These are phyloP conservation scores for Coemansia sp. DNA, from an alignment of 192 early-diverging fungal genomes.

Conservation along the genomic window DNA sequence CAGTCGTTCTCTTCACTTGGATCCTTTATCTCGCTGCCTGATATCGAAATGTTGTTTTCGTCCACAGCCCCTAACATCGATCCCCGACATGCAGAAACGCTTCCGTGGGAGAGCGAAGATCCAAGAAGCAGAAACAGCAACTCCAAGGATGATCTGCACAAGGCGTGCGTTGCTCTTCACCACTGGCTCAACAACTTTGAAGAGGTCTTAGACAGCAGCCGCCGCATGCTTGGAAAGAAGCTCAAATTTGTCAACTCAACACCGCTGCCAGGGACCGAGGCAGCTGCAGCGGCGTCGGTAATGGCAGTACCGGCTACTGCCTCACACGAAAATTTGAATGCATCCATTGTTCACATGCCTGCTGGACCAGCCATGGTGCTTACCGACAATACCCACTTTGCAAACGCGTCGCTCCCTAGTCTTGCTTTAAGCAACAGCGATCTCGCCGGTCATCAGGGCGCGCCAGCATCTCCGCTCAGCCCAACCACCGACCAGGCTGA, in stretches of 20 bases:
- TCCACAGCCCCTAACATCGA: conserved; percentile 15
- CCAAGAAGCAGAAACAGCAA: conserved; percentile 12
- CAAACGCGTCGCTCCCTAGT: conserved; percentile 41
- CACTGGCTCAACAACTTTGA: conserved; percentile 55
- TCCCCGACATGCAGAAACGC: conserved; percentile 30
- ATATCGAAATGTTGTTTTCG: conserved; percentile 26
- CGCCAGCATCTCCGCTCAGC: conserved; percentile 43
- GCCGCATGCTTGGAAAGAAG: conserved; percentile 47
- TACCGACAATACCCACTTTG: neutral
- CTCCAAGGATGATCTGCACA: conserved; percentile 46
- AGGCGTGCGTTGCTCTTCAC: conserved; percentile 51
- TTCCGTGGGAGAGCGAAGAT: conserved; percentile 52
- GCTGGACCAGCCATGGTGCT: neutral
- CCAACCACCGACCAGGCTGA: conserved; percentile 28
- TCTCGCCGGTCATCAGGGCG: conserved; percentile 16
- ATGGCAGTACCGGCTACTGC: conserved; percentile 21
- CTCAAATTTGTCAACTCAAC: conserved; percentile 46
- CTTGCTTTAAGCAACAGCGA: conserved; percentile 44
- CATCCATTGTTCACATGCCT: conserved; percentile 36
- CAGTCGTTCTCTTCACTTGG: conserved; percentile 45
- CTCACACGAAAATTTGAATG: conserved; percentile 43
- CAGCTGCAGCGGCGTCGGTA: conserved; percentile 3
- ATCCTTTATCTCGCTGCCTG: conserved; percentile 33
- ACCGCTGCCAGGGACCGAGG: neutral
- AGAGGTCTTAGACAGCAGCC: conserved; percentile 45